Evolutionary conservation across 2,329 filamentous ascomycete species (phyloP), one percentile per base, ranked within the genome.

Genomic region (Diplodia sapinea): DNA sequence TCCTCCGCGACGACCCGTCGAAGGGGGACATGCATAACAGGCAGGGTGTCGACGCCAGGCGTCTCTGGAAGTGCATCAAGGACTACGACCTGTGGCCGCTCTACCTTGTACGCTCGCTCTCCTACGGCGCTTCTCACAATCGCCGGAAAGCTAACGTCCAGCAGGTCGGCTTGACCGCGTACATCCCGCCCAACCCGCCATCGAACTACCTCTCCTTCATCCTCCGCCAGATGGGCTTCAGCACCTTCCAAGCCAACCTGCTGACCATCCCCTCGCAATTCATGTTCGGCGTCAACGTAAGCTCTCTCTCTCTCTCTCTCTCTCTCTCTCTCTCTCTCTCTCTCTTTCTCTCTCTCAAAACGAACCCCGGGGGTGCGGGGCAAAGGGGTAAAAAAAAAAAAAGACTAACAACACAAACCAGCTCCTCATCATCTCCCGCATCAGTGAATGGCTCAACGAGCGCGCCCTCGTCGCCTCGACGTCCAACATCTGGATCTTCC

Each of bases 401-500:
- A 1, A 3, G 5, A 20, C 43, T 47, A 20, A 47, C n/a, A 1
- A 20, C 36, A 36, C 36, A 0, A 0, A n/a, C 5, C 36, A 83
- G 68, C 75, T 86, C 12, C 71, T 86, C 36, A 75, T 82, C 51
- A 74, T 85, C 68, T 82, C 84, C 0, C 80, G 78, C 73, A 69
- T 85, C 0, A 83, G 81, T 0, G 80, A 82, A 43, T 76, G 78
- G 31, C 68, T 81, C n/a, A 80, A 81, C 61, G 80, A 85, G 70
- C 78, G 82, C 31, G 78, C 81, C 23, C 75, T 84, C 43, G 70
- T 84, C 3, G 81, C 82, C 1, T 81, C 82, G 2, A 70, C 82
- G 3, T 81, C 80, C 15, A 83, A 85, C 70, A 77, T 84, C 33
- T 86, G 83, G 84, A 81, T 81, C 50, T 77, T 85, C 56, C 84